phyloP scores from a whole-genome alignment of 495 filamentous ascomycete species.

The Penicillium lividum region DNA sequence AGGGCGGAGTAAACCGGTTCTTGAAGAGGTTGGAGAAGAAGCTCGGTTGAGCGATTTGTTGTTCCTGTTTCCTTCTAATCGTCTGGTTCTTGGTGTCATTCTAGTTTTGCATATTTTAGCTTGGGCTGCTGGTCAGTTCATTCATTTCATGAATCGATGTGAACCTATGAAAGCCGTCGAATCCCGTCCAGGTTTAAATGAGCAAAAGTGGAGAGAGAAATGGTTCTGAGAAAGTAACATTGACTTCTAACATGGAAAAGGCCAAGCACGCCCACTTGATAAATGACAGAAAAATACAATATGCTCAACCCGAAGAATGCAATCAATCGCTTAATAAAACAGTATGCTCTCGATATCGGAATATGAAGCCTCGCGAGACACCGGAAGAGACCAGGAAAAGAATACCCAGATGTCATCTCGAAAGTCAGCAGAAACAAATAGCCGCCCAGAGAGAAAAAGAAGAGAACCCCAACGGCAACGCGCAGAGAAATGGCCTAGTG shows the following conservation, averaged over 20 bases:
- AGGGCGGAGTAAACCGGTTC: constrained; percentile 77
- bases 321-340: constrained; percentile 31
- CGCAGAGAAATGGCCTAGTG: not conserved
- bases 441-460: not conserved
- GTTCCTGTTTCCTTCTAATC: not conserved
- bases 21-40: constrained; percentile 91
- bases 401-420: not conserved
- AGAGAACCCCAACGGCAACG: not conserved
- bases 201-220: not conserved
- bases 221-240: constrained; percentile 9
- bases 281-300: constrained; percentile 20
- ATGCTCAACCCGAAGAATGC: constrained; percentile 31
- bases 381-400: constrained; percentile 1
- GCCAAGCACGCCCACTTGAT: not conserved
- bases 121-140: not conserved
- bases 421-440: constrained; percentile 7
- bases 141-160: not conserved
- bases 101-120: not conserved
- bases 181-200: not conserved
- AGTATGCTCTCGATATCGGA: constrained; percentile 28
- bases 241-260: constrained; percentile 11
- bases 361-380: constrained; percentile 15
- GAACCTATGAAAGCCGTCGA: not conserved
- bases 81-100: not conserved
- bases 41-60: constrained; percentile 46